Evolutionary conservation across 2,329 filamentous ascomycete genomes (phyloP).

Genomic region (Tricladium varicosporioides): DNA sequence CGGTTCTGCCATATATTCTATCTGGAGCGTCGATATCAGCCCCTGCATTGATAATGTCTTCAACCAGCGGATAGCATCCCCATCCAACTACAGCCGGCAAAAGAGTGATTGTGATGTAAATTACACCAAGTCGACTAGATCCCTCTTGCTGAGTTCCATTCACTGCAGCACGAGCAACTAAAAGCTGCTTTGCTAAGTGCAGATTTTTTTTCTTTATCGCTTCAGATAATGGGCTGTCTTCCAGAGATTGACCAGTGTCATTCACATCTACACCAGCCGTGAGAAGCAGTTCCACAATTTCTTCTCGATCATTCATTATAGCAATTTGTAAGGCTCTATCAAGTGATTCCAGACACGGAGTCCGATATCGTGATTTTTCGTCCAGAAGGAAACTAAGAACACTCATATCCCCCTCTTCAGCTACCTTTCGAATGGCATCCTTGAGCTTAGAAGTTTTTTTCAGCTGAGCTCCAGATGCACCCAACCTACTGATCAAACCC

Average conservation of each 20-base stretch:
- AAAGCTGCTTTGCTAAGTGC: constrained; percentile 1
- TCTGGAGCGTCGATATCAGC: constrained; percentile 4
- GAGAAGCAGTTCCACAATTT: constrained; percentile 9
- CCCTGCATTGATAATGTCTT: constrained; percentile 10
- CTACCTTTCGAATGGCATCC: neutral
- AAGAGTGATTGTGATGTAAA: neutral
- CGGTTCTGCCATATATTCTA: neutral
- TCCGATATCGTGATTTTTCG: constrained; percentile 3
- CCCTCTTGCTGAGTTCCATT: constrained; percentile 2
- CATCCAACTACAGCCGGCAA: constrained; percentile 5
- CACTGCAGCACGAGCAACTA: constrained; percentile 5
- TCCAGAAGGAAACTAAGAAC: constrained; percentile 6
- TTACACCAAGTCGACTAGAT: too few species aligned
- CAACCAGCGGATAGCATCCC: constrained; percentile 7
- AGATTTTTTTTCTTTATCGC: constrained; percentile 6
- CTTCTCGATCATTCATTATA: neutral
- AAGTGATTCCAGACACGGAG: constrained; percentile 1
- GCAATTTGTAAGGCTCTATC: neutral
- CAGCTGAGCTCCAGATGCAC: constrained; percentile 5
- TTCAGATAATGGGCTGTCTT: constrained; percentile 2
- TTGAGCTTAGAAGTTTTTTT: neutral
- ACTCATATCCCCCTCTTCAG: neutral
- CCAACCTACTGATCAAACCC: constrained; percentile 3
- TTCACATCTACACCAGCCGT: constrained; percentile 1
- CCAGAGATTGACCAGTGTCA: too few species aligned